Evolutionary conservation across 2,329 filamentous ascomycete species (phyloP), one percentile per base, ranked within the genome.

Genomic region (Cercospora citrullina): DNA sequence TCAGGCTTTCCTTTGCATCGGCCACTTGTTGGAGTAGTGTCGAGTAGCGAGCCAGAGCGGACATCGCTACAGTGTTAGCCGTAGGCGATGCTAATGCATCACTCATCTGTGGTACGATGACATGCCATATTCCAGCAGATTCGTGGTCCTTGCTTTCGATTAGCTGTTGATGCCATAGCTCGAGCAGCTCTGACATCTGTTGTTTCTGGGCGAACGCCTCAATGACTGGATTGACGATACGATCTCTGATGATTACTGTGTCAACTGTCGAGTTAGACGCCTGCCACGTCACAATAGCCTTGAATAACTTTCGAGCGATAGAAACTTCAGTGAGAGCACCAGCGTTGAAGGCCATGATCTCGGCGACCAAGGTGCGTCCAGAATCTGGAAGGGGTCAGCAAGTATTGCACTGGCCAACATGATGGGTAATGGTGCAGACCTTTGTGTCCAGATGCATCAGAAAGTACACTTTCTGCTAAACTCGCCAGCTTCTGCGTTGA

Each of bases 261-360:
- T 58, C 31, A 14, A 4, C n/a, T 59, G 30, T 26, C 31, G 30
- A 39, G 21, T 21, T n/a, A 39, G 33, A 42, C 26, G 36, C 21
- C 26, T 45, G 30, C 26, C 53, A 39, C 21, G 14, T 16, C 16
- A 16, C 53, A 18, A 59, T 57, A 8, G 33, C 53, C 14, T 36
- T 42, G 42, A 72, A 69, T 10, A 72, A 28, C 51, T 65, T 45
- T 23, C 67, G 26, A 10, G 67, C 28, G 16, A 70, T 26, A 14
- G n/a, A 48, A 14, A 59, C 14, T 33, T 71, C 71, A 8, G 83
- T 75, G 68, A 85, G 84, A 5, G 83, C 78, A 68, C 81, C 81
- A 3, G 81, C 72, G 69, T 85, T 83, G 61, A 84, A 80, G 23
- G 77, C 73, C 18, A 85, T 75, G n/a, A 84, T 74, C 31, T 80